phyloP scores from a whole-genome alignment of 768 basidiomycete genomes.

The Agaricus subrufescens region DNA sequence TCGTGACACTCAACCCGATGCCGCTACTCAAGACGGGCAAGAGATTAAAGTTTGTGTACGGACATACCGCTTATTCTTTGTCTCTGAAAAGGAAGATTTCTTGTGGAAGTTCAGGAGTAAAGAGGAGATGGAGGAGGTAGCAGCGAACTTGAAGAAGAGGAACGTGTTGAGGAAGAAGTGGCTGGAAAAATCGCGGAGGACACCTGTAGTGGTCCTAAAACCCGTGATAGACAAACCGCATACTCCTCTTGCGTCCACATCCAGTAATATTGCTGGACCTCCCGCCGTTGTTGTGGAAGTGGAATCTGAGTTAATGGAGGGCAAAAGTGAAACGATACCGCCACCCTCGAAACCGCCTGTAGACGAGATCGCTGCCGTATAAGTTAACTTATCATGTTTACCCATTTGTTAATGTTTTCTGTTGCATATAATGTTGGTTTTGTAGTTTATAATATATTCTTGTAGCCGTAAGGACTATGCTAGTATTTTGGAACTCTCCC shows the following conservation, averaged over 20 bases:
- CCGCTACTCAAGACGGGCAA: slow-evolving; percentile 53
- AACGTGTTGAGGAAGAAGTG: slow-evolving; percentile 31
- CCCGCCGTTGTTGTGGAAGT: not conserved
- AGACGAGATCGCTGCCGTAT: slow-evolving; percentile 24
- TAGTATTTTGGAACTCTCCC: not conserved
- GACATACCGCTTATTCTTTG: slow-evolving; percentile 80
- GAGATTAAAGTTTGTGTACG: slow-evolving; percentile 84
- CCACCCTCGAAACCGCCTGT: slow-evolving; percentile 33
- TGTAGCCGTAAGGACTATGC: not conserved
- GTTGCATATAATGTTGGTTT: not conserved
- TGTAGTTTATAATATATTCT: not conserved
- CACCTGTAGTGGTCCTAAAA: not conserved
- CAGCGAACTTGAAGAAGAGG: slow-evolving; percentile 25
- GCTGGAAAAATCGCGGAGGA: slow-evolving; percentile 22
- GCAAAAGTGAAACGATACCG: not conserved
- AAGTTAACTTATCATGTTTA: not conserved
- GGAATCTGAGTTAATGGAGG: not conserved
- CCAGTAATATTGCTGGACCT: not conserved
- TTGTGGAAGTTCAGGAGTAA: slow-evolving; percentile 42
- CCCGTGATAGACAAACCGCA: not conserved
- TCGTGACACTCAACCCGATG: slow-evolving; percentile 35
- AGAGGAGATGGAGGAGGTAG: slow-evolving; percentile 33
- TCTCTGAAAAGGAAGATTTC: slow-evolving; percentile 62
- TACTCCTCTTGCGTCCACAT: not conserved
- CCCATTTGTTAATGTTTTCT: not conserved